Percentiles rank a stretch among this genome's conserved stretches.
phyloP scores from a whole-genome alignment of 805 yeast genomes.

The Ogataea zsoltii region DNA sequence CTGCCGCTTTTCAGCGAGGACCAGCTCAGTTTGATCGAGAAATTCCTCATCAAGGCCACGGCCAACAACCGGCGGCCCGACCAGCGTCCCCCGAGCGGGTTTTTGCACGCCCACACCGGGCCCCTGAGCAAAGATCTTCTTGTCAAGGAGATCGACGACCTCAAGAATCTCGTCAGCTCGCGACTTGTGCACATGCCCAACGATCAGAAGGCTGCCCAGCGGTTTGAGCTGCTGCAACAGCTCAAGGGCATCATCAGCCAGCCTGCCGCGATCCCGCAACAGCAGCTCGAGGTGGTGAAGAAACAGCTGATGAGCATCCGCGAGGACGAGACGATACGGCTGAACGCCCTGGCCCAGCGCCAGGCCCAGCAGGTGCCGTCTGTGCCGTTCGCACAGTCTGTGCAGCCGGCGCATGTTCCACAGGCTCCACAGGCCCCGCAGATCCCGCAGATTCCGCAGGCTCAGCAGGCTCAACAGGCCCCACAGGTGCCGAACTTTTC shows the following conservation, averaged over 20 bases:
- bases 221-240: slow-evolving; percentile 46
- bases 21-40: slow-evolving; percentile 70
- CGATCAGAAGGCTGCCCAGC: slow-evolving; percentile 43
- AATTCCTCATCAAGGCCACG: slow-evolving; percentile 64
- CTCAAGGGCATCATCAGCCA: slow-evolving; percentile 40
- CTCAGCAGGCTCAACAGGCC: background rate
- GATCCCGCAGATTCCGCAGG: background rate
- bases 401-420: slow-evolving; percentile 3
- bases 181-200: slow-evolving; percentile 37
- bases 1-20: slow-evolving; percentile 71
- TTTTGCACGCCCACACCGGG: slow-evolving; percentile 1
- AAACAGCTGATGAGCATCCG: slow-evolving; percentile 35
- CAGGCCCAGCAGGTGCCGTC: slow-evolving; percentile 26
- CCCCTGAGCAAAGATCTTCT: slow-evolving; percentile 22
- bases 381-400: slow-evolving; percentile 1
- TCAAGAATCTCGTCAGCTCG: slow-evolving; percentile 44
- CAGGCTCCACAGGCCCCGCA: background rate
- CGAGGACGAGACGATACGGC: slow-evolving; percentile 34
- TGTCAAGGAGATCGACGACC: slow-evolving; percentile 35
- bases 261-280: slow-evolving; percentile 28
- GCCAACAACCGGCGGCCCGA: slow-evolving; percentile 35
- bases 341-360: slow-evolving; percentile 26
- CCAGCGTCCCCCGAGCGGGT: slow-evolving; percentile 11
- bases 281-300: slow-evolving; percentile 33
- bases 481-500: slow-evolving; percentile 34